Base-by-base conservation (phyloP, 108 stramenopile species). In the Craspedostauros australis region DNA sequence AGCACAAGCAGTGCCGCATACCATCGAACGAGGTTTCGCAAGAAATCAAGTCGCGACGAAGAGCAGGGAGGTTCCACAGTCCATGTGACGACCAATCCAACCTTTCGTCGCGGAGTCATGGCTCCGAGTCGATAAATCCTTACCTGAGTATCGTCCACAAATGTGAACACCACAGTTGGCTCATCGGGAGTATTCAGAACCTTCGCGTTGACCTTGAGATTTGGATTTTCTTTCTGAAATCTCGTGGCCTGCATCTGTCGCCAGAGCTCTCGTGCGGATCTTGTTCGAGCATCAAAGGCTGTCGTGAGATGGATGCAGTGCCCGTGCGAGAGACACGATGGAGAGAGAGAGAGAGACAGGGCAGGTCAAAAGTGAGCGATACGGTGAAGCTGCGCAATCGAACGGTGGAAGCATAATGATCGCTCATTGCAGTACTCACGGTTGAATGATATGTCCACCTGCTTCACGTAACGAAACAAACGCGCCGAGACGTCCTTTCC, bases 261-360 rank as follows among this genome's bases (percentile, higher is more conserved):
- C 46, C 80, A 70, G 18, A 88, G 42, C 64, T 88, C 86, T 33
- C 80, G 54, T n/a, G 81, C 79, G 5, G 86, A 84, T 37, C 55
- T 68, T 4, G 86, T 81, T 28, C 86, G 61, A 25, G 34, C 55
- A 54, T 88, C 86, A 62, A 88, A 83, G 18, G 86, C 84, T 85
- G 48, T 28, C 14, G 1, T 7, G 22, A 18, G 24, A 14, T 45
- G 23, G 20, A 30, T 30, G 5, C 3, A 59, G n/a, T 38, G 12
- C 38, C n/a, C 18, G 11, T 7, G 7, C 8, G 8, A 12, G 42
- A 6, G 8, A 44, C 7, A 44, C n/a, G n/a, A 4, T 20, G 47
- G 18, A 23, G 4, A 28, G 30, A 46, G 20, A 4, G 16, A 18
- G 4, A 27, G 2, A 39, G n/a, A 48, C 5, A 9, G 33, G 57